Percentiles rank a stretch among this genome's conserved stretches.
Evolutionary conservation across 208 protist species (phyloP).

Genomic region (Trypanosoma rangeli): DNA sequence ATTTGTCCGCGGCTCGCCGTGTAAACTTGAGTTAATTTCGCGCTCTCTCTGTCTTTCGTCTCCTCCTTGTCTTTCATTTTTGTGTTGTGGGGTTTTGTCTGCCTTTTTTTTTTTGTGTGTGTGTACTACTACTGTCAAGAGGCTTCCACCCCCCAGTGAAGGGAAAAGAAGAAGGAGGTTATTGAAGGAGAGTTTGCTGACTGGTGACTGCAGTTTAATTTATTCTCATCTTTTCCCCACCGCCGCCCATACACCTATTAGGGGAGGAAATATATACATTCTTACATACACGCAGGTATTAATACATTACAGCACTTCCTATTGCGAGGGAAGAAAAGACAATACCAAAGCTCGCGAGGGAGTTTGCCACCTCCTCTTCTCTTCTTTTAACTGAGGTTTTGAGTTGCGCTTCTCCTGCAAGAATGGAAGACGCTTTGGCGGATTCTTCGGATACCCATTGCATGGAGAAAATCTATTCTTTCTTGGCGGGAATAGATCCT

Average conservation of each 20-base stretch:
- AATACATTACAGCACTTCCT: not conserved
- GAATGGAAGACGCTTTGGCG: conserved; percentile 1
- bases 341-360: too few relatives aligned
- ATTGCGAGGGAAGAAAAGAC: too few relatives aligned
- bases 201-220: not conserved
- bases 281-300: too few relatives aligned
- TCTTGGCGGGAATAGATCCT: conserved; percentile 70
- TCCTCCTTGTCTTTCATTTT: not conserved
- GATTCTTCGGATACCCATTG: conserved; percentile 45
- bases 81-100: conserved; percentile 9
- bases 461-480: conserved; percentile 71
- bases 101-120: too few relatives aligned
- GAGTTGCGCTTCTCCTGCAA: not conserved
- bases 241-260: not conserved
- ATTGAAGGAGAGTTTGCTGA: too few relatives aligned
- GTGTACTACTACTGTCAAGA: too few relatives aligned
- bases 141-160: too few relatives aligned
- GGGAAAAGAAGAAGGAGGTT: not conserved
- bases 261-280: not conserved
- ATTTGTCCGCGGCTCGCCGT: too few relatives aligned
- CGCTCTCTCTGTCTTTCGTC: too few relatives aligned
- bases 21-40: too few relatives aligned
- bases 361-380: too few relatives aligned
- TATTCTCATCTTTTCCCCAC: too few relatives aligned
- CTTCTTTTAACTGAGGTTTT: not conserved